Evolutionary conservation across 1,284 basidiomycete genomes (phyloP).

Genomic region (Garcileccinum viscosum): DNA sequence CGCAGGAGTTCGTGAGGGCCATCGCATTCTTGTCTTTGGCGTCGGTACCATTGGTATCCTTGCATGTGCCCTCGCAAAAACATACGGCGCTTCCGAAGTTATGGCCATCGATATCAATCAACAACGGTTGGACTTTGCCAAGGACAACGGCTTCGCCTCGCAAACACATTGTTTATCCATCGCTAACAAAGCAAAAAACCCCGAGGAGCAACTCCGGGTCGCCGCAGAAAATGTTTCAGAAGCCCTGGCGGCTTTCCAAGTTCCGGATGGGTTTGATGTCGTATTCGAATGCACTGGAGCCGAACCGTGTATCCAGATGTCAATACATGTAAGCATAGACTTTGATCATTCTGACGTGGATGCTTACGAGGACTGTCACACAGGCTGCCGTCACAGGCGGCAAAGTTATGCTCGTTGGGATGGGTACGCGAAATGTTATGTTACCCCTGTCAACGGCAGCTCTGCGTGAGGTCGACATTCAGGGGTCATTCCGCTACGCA

Average conservation of each 20-base stretch:
- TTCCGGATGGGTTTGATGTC: slow-evolving; percentile 85
- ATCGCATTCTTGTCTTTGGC: slow-evolving; percentile 86
- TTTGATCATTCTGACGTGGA: slow-evolving; percentile 15
- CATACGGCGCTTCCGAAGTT: slow-evolving; percentile 72
- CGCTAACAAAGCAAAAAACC: slow-evolving; percentile 52
- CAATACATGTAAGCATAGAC: slow-evolving; percentile 70
- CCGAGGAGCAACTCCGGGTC: slow-evolving; percentile 70
- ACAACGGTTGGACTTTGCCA: slow-evolving; percentile 79
- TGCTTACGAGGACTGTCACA: slow-evolving; percentile 21
- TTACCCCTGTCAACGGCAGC: slow-evolving; percentile 87
- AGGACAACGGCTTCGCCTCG: slow-evolving; percentile 76
- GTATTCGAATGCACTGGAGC: slow-evolving; percentile 97
- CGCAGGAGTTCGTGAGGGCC: slow-evolving; percentile 61
- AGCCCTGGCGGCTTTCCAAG: slow-evolving; percentile 63
- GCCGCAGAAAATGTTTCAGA: slow-evolving; percentile 66
- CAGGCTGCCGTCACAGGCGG: slow-evolving; percentile 85
- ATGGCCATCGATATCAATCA: slow-evolving; percentile 88
- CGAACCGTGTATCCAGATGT: slow-evolving; percentile 88
- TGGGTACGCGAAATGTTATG: slow-evolving; percentile 86
- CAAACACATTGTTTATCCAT: slow-evolving; percentile 72
- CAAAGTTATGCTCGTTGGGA: slow-evolving; percentile 91
- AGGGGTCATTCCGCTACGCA: slow-evolving; percentile 89
- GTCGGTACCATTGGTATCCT: slow-evolving; percentile 93
- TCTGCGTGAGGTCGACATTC: slow-evolving; percentile 90
- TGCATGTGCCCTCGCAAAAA: slow-evolving; percentile 79